Evolutionary conservation across 129 eudicot genomes (phyloP).

Genomic region (Centaurea solstitialis): DNA sequence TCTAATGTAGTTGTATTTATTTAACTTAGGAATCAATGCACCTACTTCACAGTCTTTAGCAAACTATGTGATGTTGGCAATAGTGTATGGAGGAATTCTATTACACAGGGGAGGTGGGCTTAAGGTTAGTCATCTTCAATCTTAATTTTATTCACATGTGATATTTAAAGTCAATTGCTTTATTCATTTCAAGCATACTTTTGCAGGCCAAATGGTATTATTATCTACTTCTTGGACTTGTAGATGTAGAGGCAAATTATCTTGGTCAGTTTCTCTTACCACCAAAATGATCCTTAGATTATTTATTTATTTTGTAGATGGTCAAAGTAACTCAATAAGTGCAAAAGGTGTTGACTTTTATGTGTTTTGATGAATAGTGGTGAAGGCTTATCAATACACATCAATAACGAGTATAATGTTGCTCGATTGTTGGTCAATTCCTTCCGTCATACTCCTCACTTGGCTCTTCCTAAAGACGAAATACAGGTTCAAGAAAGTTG

Average conservation of each 20-base stretch:
- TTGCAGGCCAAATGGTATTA: conserved; percentile 94
- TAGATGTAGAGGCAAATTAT: conserved; percentile 95
- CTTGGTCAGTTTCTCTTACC: conserved; percentile 56
- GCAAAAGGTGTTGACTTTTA: conserved; percentile 10
- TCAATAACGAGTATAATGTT: conserved; percentile 91
- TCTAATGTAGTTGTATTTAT: conserved; percentile 17
- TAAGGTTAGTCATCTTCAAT: conserved; percentile 55
- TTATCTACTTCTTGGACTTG: conserved; percentile 80
- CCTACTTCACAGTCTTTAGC: conserved; percentile 93
- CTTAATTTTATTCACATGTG: not conserved
- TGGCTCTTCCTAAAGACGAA: conserved; percentile 92
- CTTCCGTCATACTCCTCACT: conserved; percentile 81
- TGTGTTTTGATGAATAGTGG: conserved; percentile 55
- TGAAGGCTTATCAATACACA: conserved; percentile 96
- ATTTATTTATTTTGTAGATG: not conserved
- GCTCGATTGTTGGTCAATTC: conserved; percentile 97
- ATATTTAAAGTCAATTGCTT: not conserved
- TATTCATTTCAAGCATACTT: conserved; percentile 11
- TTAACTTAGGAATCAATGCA: conserved; percentile 76
- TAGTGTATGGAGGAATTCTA: conserved; percentile 69
- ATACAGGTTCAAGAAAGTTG: conserved; percentile 64
- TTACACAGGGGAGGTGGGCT: conserved; percentile 60
- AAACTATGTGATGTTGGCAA: conserved; percentile 75
- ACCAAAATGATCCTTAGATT: not conserved
- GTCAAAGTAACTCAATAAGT: not conserved